phyloP scores from a whole-genome alignment of 2,329 filamentous ascomycete species.

The Cucurbitaria berberidis region DNA sequence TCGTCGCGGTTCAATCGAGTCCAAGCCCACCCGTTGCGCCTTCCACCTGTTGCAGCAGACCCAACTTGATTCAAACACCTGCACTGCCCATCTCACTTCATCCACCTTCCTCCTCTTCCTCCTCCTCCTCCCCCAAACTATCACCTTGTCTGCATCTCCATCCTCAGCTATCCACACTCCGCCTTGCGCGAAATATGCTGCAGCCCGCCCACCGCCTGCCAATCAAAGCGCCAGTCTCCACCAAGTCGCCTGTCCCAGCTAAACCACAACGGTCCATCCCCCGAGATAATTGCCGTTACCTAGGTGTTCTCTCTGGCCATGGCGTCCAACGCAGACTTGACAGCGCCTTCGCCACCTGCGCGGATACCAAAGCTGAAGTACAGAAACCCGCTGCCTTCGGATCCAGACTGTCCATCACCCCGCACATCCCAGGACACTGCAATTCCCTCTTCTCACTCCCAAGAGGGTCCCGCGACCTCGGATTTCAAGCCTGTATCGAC shows the following conservation, averaged over 20 bases:
- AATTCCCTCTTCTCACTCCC: conserved; percentile 7
- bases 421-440: conserved; percentile 8
- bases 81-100: neutral
- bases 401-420: conserved; percentile 24
- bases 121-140: neutral
- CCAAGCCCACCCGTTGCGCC: conserved; percentile 8
- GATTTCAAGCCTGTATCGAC: conserved; percentile 13
- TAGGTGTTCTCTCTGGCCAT: conserved; percentile 32
- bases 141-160: conserved; percentile 1
- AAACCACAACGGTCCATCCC: conserved; percentile 25
- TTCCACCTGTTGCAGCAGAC: conserved; percentile 11
- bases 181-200: conserved; percentile 25
- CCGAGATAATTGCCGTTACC: conserved; percentile 37
- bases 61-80: neutral
- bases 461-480: conserved; percentile 12
- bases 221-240: conserved; percentile 25
- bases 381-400: conserved; percentile 38
- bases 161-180: conserved; percentile 17
- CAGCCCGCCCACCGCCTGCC: conserved; percentile 18
- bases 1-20: conserved; percentile 8
- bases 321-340: conserved; percentile 36
- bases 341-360: conserved; percentile 31
- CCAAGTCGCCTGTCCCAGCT: conserved; percentile 19
- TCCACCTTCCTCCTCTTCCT: neutral
- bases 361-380: conserved; percentile 46